Base-by-base conservation (phyloP, 495 filamentous ascomycete genomes). In the Mycothermus thermophilus region DNA sequence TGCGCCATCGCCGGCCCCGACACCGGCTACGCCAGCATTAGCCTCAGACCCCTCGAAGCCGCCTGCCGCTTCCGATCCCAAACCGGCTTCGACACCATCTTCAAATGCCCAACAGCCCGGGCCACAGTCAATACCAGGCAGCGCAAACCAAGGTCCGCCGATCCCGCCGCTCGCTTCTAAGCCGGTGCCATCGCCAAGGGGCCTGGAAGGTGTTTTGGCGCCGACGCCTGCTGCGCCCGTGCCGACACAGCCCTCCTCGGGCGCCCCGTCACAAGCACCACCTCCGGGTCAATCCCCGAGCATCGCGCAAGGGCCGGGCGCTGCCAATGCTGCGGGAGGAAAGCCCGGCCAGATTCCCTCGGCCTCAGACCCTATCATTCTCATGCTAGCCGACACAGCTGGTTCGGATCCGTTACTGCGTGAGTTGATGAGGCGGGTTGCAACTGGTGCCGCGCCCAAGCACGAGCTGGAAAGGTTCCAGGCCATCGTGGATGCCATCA, bases 311-410 rank as follows among this genome's bases (percentile, higher is more conserved):
- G 40, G 43, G 20, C 3, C 25, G 14, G 37, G 14, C 12, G 24
- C 27, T 1, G 27, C 42, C 22, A 9, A 28, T 14, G 31, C 19
- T 10, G 44, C 35, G n/a, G 42, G 41, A 19, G 30, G 50, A 18
- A 41, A 58, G 16, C 45, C 54, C 5, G 74, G 75, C 26, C 73
- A 81, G 3, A n/a, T n/a, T n/a, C n/a, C n/a, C n/a, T n/a, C n/a
- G n/a, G n/a, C n/a, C n/a, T n/a, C n/a, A n/a, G 92, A 99, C 53
- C 92, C 92, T 3, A 92, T 99, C 27, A 99, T 99, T 37, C 81
- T 93, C 35, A 84, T 85, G 54, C 60, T 99, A 27, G 92, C 92
- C 2, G 83, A 83, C 41, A 72, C 75, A 45, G 92, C 92, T 11
- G 80, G 82, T 1, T 75, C 79, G 12, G 82, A 99, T 51, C 77